Percentiles rank a stretch among this genome's conserved stretches.
These are phyloP conservation scores for Bimuria novae-zelandiae DNA, from an alignment of 2,329 filamentous ascomycete genomes.

Conservation along the genomic window DNA sequence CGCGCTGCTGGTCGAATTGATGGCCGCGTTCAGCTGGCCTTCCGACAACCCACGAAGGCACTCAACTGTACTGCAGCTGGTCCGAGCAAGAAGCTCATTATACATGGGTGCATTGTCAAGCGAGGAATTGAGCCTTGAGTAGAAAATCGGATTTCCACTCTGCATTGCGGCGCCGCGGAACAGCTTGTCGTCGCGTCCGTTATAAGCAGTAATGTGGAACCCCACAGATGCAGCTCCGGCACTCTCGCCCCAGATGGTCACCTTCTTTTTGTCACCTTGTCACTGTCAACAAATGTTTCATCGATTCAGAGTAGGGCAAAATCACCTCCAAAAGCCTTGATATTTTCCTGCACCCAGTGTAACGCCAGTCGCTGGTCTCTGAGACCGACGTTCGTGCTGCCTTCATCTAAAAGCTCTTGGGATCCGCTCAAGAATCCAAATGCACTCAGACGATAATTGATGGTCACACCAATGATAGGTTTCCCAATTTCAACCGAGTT, in stretches of 20 bases:
- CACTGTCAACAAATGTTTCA: too few relatives aligned
- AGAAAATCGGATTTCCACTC: constrained; percentile 27
- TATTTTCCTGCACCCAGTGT: constrained; percentile 52
- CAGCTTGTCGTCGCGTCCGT: constrained; percentile 37
- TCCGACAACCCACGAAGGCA: constrained; percentile 66
- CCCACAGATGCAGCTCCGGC: constrained; percentile 53
- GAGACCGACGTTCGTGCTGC: constrained; percentile 54
- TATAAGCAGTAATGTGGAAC: constrained; percentile 43
- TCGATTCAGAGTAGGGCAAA: too few relatives aligned
- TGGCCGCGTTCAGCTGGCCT: constrained; percentile 54
- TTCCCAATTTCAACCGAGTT: constrained; percentile 51
- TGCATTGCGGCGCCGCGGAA: constrained; percentile 43
- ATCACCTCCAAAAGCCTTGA: constrained; percentile 51
- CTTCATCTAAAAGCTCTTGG: constrained; percentile 42
- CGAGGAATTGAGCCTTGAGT: constrained; percentile 10
- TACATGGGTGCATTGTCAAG: constrained; percentile 27
- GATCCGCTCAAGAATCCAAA: constrained; percentile 67
- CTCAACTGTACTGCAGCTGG: constrained; percentile 21
- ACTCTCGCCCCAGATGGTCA: constrained; percentile 53
- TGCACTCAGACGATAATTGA: constrained; percentile 58
- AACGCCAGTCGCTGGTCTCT: constrained; percentile 53
- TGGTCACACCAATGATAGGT: constrained; percentile 52
- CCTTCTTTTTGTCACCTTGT: constrained; percentile 48
- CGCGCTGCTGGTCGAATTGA: constrained; percentile 50
- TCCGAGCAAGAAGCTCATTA: constrained; percentile 20